A percentile compares a stretch with the other conserved stretches of the same genome.
Conservation (phyloP, 2,329 filamentous ascomycete genomes). For the Blastomyces parvus region DNA sequence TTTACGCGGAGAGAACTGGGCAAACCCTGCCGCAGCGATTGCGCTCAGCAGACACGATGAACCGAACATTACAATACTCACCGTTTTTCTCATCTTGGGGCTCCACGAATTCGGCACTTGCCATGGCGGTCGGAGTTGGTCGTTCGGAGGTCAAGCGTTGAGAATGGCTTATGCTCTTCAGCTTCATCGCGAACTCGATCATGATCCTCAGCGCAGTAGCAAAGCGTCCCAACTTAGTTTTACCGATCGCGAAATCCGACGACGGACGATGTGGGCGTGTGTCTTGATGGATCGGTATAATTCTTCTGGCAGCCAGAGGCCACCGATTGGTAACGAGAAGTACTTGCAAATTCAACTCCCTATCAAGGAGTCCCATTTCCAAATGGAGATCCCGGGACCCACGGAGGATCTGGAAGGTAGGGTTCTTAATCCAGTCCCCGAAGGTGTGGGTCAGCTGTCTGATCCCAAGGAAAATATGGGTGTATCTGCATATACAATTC, state of each 20-base stretch:
- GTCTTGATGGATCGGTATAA: slow-evolving; percentile 97
- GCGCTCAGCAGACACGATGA: slow-evolving; percentile 81
- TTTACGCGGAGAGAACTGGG: slow-evolving; percentile 84
- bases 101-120: slow-evolving; percentile 96
- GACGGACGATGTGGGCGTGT: slow-evolving; percentile 96
- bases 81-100: slow-evolving; percentile 76
- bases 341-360: slow-evolving; percentile 83
- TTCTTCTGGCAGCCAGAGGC: slow-evolving; percentile 85
- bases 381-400: slow-evolving; percentile 78
- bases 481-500: slow-evolving; percentile 81
- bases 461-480: slow-evolving; percentile 81
- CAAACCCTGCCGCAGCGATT: slow-evolving; percentile 74
- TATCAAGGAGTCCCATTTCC: slow-evolving; percentile 80
- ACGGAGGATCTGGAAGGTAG: slow-evolving; percentile 74
- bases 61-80: slow-evolving; percentile 92
- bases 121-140: slow-evolving; percentile 92
- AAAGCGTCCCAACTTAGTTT: slow-evolving; percentile 63
- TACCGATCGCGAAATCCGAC: slow-evolving; percentile 83
- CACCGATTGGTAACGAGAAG: slow-evolving; percentile 83
- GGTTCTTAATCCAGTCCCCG: slow-evolving; percentile 52
- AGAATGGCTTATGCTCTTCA: slow-evolving; percentile 96
- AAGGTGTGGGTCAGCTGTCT: slow-evolving; percentile 54
- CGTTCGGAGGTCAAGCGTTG: slow-evolving; percentile 86
- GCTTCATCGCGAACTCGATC: slow-evolving; percentile 80
- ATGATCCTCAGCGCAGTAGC: slow-evolving; percentile 61